Conservation (phyloP, 2,329 filamentous ascomycete species). For the Diplodia scrobiculata region DNA sequence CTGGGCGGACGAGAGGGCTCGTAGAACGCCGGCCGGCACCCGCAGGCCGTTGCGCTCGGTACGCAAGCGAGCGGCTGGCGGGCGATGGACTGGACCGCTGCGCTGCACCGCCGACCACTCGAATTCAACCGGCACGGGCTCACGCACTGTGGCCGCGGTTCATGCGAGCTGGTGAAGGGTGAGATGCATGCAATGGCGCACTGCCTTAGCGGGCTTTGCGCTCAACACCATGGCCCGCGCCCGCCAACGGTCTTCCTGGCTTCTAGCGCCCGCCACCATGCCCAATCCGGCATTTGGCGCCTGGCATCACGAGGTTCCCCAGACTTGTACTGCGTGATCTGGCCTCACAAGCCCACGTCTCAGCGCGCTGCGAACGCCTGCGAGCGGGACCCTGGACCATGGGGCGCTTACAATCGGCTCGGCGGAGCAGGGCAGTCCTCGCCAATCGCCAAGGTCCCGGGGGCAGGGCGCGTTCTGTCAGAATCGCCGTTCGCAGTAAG, state of each 20-base stretch:
- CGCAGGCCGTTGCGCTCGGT: background rate
- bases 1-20: background rate
- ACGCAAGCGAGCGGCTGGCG: background rate
- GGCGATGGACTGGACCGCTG: background rate
- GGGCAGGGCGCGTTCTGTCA: too few relatives aligned
- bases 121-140: background rate
- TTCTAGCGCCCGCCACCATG: background rate
- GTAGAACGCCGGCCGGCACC: background rate
- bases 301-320: background rate
- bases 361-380: background rate
- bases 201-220: constrained; percentile 8
- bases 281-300: background rate
- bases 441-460: background rate
- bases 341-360: background rate
- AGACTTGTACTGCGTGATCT: constrained; percentile 5
- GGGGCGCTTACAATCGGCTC: constrained; percentile 8
- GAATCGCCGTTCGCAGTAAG: background rate
- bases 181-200: background rate
- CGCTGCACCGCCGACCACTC: constrained; percentile 3
- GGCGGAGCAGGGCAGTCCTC: background rate
- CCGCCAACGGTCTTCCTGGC: background rate
- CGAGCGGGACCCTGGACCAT: background rate
- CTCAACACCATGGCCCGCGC: constrained; percentile 5
- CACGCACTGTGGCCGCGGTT: background rate
- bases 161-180: background rate